Percentiles rank a stretch among this genome's conserved stretches.
phyloP scores from a whole-genome alignment of 2,329 filamentous ascomycete species.

The Dactylonectria macrodidyma region DNA sequence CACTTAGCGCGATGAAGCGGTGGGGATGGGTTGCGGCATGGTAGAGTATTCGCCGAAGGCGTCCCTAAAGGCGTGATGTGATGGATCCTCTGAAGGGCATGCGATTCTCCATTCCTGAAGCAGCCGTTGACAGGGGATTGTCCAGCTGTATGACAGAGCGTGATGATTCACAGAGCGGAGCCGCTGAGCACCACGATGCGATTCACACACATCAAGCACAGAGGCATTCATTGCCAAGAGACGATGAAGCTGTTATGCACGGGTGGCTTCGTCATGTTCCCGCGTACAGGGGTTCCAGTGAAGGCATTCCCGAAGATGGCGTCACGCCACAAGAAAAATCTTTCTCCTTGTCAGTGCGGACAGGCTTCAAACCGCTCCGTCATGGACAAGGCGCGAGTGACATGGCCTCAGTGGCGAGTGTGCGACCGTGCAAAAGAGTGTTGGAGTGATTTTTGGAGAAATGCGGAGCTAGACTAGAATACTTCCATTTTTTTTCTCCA shows the following conservation, averaged over 20 bases:
- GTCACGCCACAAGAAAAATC: constrained; percentile 17
- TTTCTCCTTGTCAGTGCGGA: neutral
- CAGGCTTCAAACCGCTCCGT: neutral
- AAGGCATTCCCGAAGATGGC: neutral
- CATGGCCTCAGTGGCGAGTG: neutral
- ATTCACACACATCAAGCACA: neutral
- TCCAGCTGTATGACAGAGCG: constrained; percentile 23
- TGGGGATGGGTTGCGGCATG: constrained; percentile 9
- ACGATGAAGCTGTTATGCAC: neutral
- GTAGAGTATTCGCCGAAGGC: constrained; percentile 9
- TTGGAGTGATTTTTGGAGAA: neutral
- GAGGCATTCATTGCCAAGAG: too few species aligned
- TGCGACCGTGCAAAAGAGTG: neutral
- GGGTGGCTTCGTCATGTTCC: constrained; percentile 4
- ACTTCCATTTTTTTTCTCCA: too few species aligned
- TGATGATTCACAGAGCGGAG: constrained; percentile 31
- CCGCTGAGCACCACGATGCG: constrained; percentile 3
- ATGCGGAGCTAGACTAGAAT: neutral
- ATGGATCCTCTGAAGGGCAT: constrained; percentile 13
- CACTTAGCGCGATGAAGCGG: constrained; percentile 12
- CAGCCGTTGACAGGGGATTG: constrained; percentile 3
- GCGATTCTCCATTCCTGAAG: neutral
- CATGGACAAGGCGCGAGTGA: neutral
- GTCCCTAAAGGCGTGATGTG: constrained; percentile 11
- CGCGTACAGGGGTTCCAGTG: neutral